A percentile compares a stretch with the other conserved stretches of the same genome.
Conservation (phyloP, 2,329 filamentous ascomycete species). For the Diaporthe vexans region DNA sequence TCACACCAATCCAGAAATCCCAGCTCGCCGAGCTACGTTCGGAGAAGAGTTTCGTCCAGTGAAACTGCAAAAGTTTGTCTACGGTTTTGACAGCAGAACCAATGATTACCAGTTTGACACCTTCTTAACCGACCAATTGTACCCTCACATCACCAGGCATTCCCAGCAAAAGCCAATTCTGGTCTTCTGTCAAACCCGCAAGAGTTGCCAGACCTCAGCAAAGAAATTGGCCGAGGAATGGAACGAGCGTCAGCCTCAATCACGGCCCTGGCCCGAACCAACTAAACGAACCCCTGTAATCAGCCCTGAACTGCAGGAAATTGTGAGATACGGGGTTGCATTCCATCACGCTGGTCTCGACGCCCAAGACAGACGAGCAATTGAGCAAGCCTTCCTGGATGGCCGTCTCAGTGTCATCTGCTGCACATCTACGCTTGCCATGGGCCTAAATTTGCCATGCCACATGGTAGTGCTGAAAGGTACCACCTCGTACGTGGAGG, state of each 20-base stretch:
- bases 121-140: conserved; percentile 74
- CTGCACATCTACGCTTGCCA: conserved; percentile 87
- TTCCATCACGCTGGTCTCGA: conserved; percentile 87
- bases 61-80: conserved; percentile 80
- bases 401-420: conserved; percentile 86
- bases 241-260: conserved; percentile 60
- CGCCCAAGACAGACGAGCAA: conserved; percentile 70
- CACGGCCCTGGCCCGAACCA: conserved; percentile 75
- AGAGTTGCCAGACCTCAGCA: conserved; percentile 78
- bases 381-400: conserved; percentile 78
- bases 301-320: conserved; percentile 71
- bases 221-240: conserved; percentile 77
- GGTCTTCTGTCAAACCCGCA: conserved; percentile 85
- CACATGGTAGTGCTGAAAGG: conserved; percentile 88
- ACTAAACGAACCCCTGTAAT: conserved; percentile 63
- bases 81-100: conserved; percentile 73
- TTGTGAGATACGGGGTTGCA: conserved; percentile 72
- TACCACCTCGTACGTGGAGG: conserved; percentile 76
- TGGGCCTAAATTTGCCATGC: conserved; percentile 87
- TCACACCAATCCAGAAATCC: conserved; percentile 68
- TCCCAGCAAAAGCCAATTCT: conserved; percentile 82
- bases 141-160: conserved; percentile 75
- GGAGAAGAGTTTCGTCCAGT: conserved; percentile 87
- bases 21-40: conserved; percentile 78
- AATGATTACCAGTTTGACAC: conserved; percentile 87